Evolutionary conservation across 805 yeast species (phyloP).

Genomic region (Candida suzukii): DNA sequence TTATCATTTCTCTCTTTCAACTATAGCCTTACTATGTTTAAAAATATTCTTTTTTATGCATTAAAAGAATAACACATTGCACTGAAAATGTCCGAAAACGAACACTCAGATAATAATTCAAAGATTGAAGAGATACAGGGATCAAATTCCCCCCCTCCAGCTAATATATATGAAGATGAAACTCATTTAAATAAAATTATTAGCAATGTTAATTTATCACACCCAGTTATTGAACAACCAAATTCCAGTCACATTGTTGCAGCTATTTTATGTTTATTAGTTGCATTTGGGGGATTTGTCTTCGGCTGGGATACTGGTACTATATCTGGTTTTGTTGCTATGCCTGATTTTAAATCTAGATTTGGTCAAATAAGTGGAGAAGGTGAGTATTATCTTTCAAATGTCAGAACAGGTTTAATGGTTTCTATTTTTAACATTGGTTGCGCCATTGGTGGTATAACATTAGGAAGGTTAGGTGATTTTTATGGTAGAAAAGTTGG

Average conservation of each 20-base stretch:
- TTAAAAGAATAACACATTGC: no score
- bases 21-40: no score
- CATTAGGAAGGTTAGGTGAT: constrained; percentile 52
- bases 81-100: constrained; percentile 10
- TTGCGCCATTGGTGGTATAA: constrained; percentile 66
- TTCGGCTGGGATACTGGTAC: constrained; percentile 81
- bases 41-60: no score
- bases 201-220: constrained; percentile 4
- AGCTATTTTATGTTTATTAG: constrained; percentile 38
- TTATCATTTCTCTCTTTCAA: not conserved
- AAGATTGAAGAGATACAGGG: constrained; percentile 9
- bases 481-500: constrained; percentile 53
- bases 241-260: constrained; percentile 16
- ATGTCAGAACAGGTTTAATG: constrained; percentile 52
- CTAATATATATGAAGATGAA: constrained; percentile 16
- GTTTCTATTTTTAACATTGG: constrained; percentile 68
- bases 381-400: constrained; percentile 40
- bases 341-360: constrained; percentile 46
- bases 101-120: constrained; percentile 10
- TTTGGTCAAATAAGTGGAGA: constrained; percentile 39
- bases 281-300: constrained; percentile 73
- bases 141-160: constrained; percentile 9
- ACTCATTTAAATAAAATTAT: constrained; percentile 8
- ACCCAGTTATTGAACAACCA: not conserved
- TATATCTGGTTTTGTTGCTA: constrained; percentile 62